phyloP scores from a whole-genome alignment of 2,329 filamentous ascomycete genomes.

The Fusarium sublunatum region DNA sequence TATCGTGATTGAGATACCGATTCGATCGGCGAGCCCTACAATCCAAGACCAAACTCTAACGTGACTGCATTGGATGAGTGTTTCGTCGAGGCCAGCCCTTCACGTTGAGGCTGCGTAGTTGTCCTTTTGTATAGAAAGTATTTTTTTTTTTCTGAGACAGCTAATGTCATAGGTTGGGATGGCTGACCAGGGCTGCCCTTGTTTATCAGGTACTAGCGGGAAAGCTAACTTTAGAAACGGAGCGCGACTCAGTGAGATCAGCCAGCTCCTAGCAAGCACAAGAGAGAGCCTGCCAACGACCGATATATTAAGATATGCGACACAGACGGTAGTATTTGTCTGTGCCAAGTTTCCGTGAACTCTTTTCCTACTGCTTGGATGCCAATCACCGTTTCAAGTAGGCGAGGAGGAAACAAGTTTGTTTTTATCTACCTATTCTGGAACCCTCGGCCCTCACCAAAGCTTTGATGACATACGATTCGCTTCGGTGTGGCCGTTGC shows the following conservation, averaged over 20 bases:
- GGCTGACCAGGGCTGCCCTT: constrained; percentile 15
- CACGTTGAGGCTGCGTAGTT: neutral
- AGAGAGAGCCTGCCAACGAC: neutral
- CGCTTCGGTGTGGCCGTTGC: constrained; percentile 27
- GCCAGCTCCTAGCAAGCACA: no score
- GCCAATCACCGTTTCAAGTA: no score
- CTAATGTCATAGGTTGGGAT: constrained; percentile 17
- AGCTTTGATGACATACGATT: constrained; percentile 15
- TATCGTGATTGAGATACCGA: neutral
- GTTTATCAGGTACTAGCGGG: constrained; percentile 27
- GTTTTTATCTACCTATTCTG: neutral
- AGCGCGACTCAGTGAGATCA: neutral
- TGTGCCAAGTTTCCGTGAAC: no score
- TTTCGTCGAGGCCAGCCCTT: neutral
- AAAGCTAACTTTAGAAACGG: constrained; percentile 18
- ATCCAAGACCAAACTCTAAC: neutral
- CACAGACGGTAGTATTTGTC: no score
- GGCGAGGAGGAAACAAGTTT: neutral
- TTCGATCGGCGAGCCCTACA: neutral
- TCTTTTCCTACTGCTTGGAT: no score
- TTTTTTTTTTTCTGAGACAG: constrained; percentile 4
- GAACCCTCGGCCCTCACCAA: constrained; percentile 19
- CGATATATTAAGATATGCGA: neutral
- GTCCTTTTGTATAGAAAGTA: constrained; percentile 24
- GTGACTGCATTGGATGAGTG: neutral